These are phyloP conservation scores for Jamesozyma jinghongensis DNA, from an alignment of 805 yeast species.

Conservation along the genomic window DNA sequence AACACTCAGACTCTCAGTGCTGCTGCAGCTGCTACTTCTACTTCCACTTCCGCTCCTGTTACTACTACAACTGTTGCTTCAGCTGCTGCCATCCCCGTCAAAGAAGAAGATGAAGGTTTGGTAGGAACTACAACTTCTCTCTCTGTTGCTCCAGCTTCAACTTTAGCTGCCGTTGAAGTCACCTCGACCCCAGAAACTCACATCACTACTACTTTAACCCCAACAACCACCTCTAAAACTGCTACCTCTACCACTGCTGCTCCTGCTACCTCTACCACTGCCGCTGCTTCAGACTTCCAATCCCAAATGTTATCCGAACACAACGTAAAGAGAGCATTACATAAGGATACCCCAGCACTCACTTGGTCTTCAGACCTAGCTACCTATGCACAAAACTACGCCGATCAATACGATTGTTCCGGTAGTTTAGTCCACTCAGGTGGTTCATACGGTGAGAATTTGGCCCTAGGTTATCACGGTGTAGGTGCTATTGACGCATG, in stretches of 20 bases:
- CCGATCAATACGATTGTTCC: conserved; percentile 42
- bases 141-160: conserved; percentile 34
- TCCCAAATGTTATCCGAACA: conserved; percentile 35
- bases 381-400: conserved; percentile 43
- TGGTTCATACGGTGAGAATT: conserved; percentile 57
- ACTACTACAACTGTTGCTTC: conserved; percentile 8
- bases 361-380: conserved; percentile 42
- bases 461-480: conserved; percentile 52
- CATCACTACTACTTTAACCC: neutral
- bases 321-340: conserved; percentile 39
- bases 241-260: conserved; percentile 7
- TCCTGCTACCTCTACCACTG: conserved; percentile 7
- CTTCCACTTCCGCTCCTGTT: conserved; percentile 10
- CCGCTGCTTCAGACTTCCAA: conserved; percentile 4
- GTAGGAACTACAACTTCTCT: conserved; percentile 5
- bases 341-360: conserved; percentile 27
- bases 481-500: conserved; percentile 52
- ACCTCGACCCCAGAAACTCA: neutral
- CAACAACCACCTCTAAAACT: conserved; percentile 7
- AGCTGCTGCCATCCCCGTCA: conserved; percentile 3
- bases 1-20: conserved; percentile 11
- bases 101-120: no score
- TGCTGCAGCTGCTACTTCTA: conserved; percentile 9
- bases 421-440: conserved; percentile 56
- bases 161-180: conserved; percentile 14